Percentiles rank a stretch among this genome's conserved stretches.
These are phyloP conservation scores for Raphanus hybrid DNA, from an alignment of 441 rosid genomes.

Conservation along the genomic window DNA sequence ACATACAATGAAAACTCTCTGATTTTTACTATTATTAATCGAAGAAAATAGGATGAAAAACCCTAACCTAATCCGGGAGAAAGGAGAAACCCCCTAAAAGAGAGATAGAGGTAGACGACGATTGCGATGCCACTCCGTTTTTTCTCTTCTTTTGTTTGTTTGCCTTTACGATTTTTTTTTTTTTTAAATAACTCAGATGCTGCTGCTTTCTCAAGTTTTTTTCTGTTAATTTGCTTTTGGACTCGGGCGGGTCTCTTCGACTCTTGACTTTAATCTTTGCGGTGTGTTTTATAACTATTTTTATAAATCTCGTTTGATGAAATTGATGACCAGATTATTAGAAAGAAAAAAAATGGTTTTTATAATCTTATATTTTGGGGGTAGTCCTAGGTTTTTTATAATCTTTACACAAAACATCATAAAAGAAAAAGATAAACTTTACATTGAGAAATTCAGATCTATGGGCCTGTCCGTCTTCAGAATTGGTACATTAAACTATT, in stretches of 20 bases:
- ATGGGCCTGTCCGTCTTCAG: constrained; percentile 5
- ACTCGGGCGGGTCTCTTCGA: too few species aligned
- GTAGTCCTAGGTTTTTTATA: background rate
- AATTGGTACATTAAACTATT: constrained; percentile 19
- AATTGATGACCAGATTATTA: background rate
- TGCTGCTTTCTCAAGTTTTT: too few species aligned
- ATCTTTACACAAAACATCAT: background rate
- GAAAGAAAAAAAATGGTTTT: background rate
- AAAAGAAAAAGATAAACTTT: background rate
- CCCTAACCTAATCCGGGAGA: constrained; percentile 41
- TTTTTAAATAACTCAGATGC: too few species aligned
- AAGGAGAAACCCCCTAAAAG: constrained; percentile 21
- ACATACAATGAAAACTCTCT: constrained; percentile 25
- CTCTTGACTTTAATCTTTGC: too few species aligned
- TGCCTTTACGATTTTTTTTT: too few species aligned
- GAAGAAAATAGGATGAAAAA: constrained; percentile 30
- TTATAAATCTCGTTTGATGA: background rate
- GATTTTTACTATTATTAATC: constrained; percentile 4
- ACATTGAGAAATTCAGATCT: constrained; percentile 13
- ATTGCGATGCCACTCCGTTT: background rate
- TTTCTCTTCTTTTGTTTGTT: too few species aligned
- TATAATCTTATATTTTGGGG: background rate
- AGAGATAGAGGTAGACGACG: constrained; percentile 28
- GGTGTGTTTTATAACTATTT: too few species aligned
- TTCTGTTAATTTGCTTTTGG: too few species aligned